Percentiles rank a stretch among this genome's conserved stretches.
These are phyloP conservation scores for Arabidopsis thaliana DNA, from an alignment of 345 rosid species.

Conservation along the genomic window DNA sequence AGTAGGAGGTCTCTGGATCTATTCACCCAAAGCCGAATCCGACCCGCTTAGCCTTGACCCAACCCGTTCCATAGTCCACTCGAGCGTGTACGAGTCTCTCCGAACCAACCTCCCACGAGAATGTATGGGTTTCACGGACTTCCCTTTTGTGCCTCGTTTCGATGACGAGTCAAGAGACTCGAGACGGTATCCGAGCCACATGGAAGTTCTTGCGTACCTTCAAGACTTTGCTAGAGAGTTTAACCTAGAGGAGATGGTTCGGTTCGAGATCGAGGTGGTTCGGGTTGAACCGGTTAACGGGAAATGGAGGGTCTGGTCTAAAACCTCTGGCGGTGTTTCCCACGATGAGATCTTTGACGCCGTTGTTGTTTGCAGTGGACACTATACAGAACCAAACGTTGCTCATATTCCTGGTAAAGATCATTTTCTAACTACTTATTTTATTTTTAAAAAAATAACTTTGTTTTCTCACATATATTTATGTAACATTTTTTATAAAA, in stretches of 20 bases:
- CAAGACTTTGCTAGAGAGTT: constrained; percentile 66
- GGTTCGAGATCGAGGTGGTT: constrained; percentile 67
- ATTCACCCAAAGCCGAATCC: constrained; percentile 57
- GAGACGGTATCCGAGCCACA: constrained; percentile 73
- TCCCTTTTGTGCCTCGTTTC: constrained; percentile 55
- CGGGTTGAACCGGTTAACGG: constrained; percentile 35
- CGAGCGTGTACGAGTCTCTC: constrained; percentile 79
- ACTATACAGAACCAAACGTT: constrained; percentile 63
- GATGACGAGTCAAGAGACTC: constrained; percentile 50
- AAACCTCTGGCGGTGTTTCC: constrained; percentile 7
- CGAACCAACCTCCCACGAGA: constrained; percentile 88
- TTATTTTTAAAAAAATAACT: not conserved
- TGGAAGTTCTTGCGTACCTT: constrained; percentile 69
- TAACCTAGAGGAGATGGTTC: constrained; percentile 61
- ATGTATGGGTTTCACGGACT: constrained; percentile 73
- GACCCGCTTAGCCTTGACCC: constrained; percentile 74
- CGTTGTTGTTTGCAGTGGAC: constrained; percentile 71
- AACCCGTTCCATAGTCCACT: constrained; percentile 54
- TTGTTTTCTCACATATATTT: not conserved
- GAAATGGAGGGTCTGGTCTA: constrained; percentile 64
- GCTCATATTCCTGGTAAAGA: constrained; percentile 60
- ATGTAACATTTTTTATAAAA: too few species aligned
- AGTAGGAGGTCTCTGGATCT: constrained; percentile 85
- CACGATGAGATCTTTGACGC: constrained; percentile 66
- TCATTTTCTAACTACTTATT: not conserved